A percentile compares a stretch with the other conserved stretches of the same genome.
Evolutionary conservation across 352 stramenopile genomes (phyloP).

Genomic region (Phytophthora pistaciae): DNA sequence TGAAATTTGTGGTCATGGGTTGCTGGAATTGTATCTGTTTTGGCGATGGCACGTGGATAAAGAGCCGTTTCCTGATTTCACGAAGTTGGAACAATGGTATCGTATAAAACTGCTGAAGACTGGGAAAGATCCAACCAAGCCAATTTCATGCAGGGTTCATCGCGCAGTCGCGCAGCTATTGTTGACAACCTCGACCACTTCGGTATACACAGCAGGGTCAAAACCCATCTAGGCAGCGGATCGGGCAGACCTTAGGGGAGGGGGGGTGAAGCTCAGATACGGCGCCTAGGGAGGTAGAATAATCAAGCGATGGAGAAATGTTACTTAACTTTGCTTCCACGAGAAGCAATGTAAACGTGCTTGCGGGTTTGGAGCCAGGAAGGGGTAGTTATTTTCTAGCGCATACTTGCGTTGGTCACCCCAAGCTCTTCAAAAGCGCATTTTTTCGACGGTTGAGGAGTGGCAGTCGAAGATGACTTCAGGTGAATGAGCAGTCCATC

Average conservation of each 20-base stretch:
- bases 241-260: neutral
- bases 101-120: neutral
- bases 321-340: neutral
- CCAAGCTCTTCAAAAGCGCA: too few species aligned
- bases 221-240: neutral
- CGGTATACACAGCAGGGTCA: neutral
- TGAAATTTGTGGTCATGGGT: neutral
- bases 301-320: neutral
- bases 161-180: neutral
- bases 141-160: neutral
- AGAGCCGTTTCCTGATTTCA: neutral
- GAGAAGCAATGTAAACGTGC: neutral
- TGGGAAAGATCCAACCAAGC: neutral
- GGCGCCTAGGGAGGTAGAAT: too few species aligned
- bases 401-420: neutral
- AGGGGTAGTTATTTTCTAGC: neutral
- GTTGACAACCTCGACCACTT: neutral
- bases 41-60: neutral
- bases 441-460: neutral
- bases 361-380: neutral
- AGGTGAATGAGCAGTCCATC: neutral
- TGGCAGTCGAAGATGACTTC: too few species aligned
- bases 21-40: neutral
- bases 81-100: neutral
- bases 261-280: neutral